Evolutionary conservation across 176 grass and related monocot species (phyloP), one percentile per base, ranked within the genome.

Genomic region (Coix lacrymajobi): DNA sequence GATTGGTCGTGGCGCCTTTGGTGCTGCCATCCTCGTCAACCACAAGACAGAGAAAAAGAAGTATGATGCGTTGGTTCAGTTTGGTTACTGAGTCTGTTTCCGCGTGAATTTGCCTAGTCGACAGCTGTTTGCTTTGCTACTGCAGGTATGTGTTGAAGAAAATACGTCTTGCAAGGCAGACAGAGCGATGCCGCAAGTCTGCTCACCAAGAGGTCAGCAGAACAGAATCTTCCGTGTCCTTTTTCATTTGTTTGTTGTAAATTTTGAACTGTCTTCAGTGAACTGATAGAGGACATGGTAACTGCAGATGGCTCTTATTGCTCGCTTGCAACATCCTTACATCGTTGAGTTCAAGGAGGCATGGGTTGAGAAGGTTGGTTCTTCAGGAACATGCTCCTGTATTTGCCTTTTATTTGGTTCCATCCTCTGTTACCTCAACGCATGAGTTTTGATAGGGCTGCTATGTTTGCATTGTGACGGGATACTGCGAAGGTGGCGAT

Each of bases 401-500:
- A 30, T 40, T 29, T 73, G 39, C 54, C n/a, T 83, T 81, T 80
- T 13, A 31, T 76, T 87, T 76, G 16, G 1, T 66, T 81, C 48
- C 41, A 70, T 79, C 75, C 46, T 49, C 49, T 17, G 82, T 71
- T 56, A 77, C 32, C 77, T 90, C 70, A 88, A 43, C 72, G 11
- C 70, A 22, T 19, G 74, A 74, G 20, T 85, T 63, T 62, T 30
- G 28, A 29, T 75, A 99, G 97, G 97, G 89, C 19, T 99, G 97
- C 81, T 96, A 92, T 75, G 97, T 99, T 94, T 99, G 97, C 71
- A 99, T 99, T 56, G 97, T 99, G 63, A 99, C 97, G 33, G 97
- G 97, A 84, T 99, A 99, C 71, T 99, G 97, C 81, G 93, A 99
- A 87, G 97, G 97, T 63, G 97, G 97, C 43, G 97, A 99, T 85